Evolutionary conservation across 2,329 filamentous ascomycete species (phyloP).

Genomic region (Cordyceps pruinosa): DNA sequence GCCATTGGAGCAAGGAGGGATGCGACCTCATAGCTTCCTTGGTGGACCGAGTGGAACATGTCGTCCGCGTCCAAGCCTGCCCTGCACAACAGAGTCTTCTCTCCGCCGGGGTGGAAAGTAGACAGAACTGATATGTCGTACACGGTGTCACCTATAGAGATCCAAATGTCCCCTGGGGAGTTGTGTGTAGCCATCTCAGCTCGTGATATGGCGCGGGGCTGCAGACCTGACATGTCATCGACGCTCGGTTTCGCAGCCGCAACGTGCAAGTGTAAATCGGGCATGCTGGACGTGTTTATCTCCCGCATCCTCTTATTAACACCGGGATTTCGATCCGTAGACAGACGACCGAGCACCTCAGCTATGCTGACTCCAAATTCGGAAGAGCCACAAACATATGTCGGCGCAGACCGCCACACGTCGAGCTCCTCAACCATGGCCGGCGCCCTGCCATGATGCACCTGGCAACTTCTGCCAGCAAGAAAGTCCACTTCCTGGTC

Average conservation of each 20-base stretch:
- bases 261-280: neutral
- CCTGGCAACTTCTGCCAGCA: neutral
- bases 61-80: neutral
- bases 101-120: neutral
- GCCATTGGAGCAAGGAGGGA: neutral
- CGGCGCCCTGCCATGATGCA: neutral
- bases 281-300: neutral
- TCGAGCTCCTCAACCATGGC: neutral
- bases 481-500: neutral
- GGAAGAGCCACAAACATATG: neutral
- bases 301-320: neutral
- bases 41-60: conserved; percentile 1
- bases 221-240: neutral
- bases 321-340: neutral
- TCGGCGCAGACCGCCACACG: neutral
- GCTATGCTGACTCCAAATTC: neutral
- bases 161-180: conserved; percentile 1
- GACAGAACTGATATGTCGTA: neutral
- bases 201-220: neutral
- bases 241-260: neutral
- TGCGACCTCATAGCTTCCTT: neutral
- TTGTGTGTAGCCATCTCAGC: neutral
- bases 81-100: neutral
- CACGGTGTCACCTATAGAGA: neutral
- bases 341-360: neutral